These are phyloP conservation scores for Serendipita sp. DNA, from an alignment of 768 basidiomycete species.

Conservation along the genomic window DNA sequence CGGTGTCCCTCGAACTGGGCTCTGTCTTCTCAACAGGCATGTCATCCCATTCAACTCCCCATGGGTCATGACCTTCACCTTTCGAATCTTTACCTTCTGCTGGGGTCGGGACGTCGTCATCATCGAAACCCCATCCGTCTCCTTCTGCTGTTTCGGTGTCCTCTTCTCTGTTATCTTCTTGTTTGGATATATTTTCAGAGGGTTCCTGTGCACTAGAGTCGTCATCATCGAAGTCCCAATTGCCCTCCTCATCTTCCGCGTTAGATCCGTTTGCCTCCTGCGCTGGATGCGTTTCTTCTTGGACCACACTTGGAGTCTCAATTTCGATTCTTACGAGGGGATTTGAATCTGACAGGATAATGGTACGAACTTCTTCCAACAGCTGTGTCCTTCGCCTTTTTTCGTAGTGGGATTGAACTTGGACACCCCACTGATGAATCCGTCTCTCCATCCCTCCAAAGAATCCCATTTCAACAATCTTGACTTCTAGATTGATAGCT, in stretches of 20 bases:
- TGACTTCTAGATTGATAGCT: constrained; percentile 53
- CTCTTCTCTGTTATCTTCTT: not conserved
- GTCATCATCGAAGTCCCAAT: constrained; percentile 33
- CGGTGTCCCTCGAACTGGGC: constrained; percentile 13
- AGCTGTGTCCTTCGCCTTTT: constrained; percentile 50
- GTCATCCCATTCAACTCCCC: constrained; percentile 39
- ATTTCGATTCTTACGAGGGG: constrained; percentile 14
- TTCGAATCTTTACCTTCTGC: constrained; percentile 30
- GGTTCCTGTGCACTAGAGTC: constrained; percentile 1
- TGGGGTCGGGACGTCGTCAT: constrained; percentile 21
- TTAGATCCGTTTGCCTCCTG: constrained; percentile 17
- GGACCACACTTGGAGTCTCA: constrained; percentile 24
- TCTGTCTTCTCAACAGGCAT: not conserved
- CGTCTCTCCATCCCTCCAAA: constrained; percentile 28
- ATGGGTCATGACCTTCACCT: constrained; percentile 16
- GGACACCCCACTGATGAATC: constrained; percentile 52
- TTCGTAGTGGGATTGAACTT: constrained; percentile 61
- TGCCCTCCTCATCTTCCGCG: constrained; percentile 20
- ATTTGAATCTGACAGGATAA: constrained; percentile 25
- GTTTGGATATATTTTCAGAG: constrained; percentile 10
- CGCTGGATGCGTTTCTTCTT: constrained; percentile 20
- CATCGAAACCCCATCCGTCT: constrained; percentile 27
- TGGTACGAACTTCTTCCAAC: constrained; percentile 40
- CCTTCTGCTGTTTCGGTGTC: constrained; percentile 12
- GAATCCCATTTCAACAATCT: constrained; percentile 31